Evolutionary conservation across 139 green algal species (phyloP).

Genomic region (Trebouxia sp.): DNA sequence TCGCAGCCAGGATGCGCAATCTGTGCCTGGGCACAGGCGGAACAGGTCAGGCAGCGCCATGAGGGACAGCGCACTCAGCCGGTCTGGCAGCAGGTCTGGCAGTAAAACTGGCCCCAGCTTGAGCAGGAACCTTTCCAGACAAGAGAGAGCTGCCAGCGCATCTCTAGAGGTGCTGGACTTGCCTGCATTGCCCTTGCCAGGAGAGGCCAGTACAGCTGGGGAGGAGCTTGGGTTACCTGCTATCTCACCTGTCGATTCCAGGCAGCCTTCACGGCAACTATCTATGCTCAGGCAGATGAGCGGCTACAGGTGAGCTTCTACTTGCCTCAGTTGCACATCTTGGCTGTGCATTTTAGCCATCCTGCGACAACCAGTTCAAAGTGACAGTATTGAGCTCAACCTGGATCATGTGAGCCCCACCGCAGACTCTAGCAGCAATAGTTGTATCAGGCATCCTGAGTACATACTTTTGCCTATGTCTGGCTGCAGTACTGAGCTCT

Average conservation of each 20-base stretch:
- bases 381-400: too few species aligned
- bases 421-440: too few species aligned
- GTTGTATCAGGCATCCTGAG: too few species aligned
- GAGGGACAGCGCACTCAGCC: background rate
- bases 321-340: background rate
- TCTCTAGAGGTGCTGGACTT: background rate
- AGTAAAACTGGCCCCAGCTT: background rate
- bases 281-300: background rate
- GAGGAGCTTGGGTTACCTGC: background rate
- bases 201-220: background rate
- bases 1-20: background rate
- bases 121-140: background rate
- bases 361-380: too few species aligned
- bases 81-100: background rate
- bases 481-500: background rate
- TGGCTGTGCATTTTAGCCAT: too few species aligned
- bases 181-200: background rate
- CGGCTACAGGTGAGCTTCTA: background rate
- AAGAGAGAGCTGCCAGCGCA: background rate
- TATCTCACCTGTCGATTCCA: background rate
- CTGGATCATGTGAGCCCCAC: too few species aligned
- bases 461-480: too few species aligned
- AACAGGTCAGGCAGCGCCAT: background rate
- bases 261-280: background rate
- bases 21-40: background rate